Base-by-base conservation (phyloP, 805 yeast genomes). In the Peterozyma toletana region DNA sequence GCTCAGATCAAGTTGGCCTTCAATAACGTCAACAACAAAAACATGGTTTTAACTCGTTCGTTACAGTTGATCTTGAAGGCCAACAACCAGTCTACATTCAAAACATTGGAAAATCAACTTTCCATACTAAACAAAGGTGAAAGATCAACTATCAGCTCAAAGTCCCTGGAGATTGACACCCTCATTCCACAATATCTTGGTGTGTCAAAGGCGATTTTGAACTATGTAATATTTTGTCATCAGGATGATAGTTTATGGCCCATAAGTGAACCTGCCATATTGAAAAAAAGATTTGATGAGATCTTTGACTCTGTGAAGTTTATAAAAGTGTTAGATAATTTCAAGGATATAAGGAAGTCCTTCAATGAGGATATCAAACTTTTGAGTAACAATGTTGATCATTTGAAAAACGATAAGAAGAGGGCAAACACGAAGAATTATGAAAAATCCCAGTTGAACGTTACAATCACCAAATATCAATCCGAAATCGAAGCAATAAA, bases 171-270 rank as follows among this genome's bases (percentile, higher is more conserved):
- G 49, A 70, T 93, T 40, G 96, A 93, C 55, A 63, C 72, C 5
- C 83, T 83, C 44, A 81, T 93, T 34, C 97, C 98, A 1, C 70
- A 73, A 18, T 81, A 80, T 49, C 68, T 93, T 44, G 99, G 99
- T 5, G 96, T 90, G 1, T 85, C 96, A 0, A 77, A 78, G 46
- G 86, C 98, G 0, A 78, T 93, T 43, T 64, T 93, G 41, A 96
- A 91, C 51, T 87, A 88, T 58, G 99, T 93, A 36, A 82, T 91
- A 1, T 93, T 93, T 63, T 91, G 99, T 56, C 99, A 93, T 57
- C 99, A 93, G 60, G 99, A 93, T 56, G 99, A 93, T 48, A 82
- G 91, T 53, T 63, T 88, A 29, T 93, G 99, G 99, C 99, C 99
- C 1, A 68, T 93, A 39, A 78, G 90, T 52, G 99, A 93, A 61